Conservation (phyloP, 805 yeast genomes). For the Yamadazyma paraphyllophila region DNA sequence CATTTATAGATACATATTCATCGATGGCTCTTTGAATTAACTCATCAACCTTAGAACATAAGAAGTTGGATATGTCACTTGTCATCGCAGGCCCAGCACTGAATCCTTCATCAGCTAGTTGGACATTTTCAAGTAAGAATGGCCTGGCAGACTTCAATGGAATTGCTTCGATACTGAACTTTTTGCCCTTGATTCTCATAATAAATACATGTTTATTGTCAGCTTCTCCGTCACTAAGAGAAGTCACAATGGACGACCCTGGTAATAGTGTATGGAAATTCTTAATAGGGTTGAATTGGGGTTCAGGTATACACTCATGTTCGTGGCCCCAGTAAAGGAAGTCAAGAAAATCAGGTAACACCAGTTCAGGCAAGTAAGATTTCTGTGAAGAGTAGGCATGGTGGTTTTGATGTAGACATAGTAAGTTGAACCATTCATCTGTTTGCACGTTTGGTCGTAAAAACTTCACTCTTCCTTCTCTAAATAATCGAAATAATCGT, state of each 20-base stretch:
- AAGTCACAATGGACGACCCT: conserved; percentile 92
- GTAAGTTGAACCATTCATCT: conserved; percentile 76
- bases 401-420: conserved; percentile 92
- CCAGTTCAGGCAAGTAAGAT: conserved; percentile 78
- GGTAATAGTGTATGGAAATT: conserved; percentile 84
- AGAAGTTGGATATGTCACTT: conserved; percentile 57
- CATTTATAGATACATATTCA: conserved; percentile 42
- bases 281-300: conserved; percentile 54
- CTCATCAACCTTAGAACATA: conserved; percentile 62
- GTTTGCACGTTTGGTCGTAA: conserved; percentile 59
- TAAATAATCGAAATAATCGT: conserved; percentile 74
- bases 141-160: conserved; percentile 75
- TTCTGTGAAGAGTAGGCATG: conserved; percentile 69
- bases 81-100: conserved; percentile 56
- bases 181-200: conserved; percentile 57
- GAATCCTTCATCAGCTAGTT: conserved; percentile 51
- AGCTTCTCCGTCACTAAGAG: conserved; percentile 82
- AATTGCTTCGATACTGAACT: conserved; percentile 58
- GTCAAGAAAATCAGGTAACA: conserved; percentile 78
- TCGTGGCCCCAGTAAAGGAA: conserved; percentile 97
- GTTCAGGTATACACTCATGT: conserved; percentile 83
- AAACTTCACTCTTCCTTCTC: conserved; percentile 77
- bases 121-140: conserved; percentile 68
- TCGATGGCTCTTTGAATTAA: conserved; percentile 57
- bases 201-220: conserved; percentile 72